Percentiles rank a stretch among this genome's conserved stretches.
These are phyloP conservation scores for Calonectria fujianensis DNA, from an alignment of 2,329 filamentous ascomycete genomes.

Conservation along the genomic window DNA sequence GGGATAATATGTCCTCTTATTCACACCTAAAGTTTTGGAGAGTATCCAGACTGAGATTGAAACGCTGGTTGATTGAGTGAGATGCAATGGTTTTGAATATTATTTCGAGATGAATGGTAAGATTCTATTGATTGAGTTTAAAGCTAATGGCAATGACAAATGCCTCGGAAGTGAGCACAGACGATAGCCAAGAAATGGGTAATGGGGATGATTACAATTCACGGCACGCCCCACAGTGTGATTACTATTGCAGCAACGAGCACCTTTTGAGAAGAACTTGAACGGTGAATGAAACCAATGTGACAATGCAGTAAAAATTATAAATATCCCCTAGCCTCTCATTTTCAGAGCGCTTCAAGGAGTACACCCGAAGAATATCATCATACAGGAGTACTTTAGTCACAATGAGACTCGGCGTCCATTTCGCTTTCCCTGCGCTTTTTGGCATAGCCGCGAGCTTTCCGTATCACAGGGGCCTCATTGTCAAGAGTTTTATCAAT, in stretches of 20 bases:
- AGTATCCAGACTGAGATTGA: background rate
- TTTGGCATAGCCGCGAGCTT: background rate
- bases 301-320: background rate
- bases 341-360: background rate
- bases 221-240: background rate
- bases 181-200: background rate
- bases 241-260: background rate
- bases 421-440: background rate
- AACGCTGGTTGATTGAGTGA: background rate
- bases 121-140: background rate
- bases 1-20: background rate
- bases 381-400: too few species aligned
- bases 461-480: background rate
- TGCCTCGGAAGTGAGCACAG: background rate
- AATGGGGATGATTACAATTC: background rate
- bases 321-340: background rate
- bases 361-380: too few species aligned
- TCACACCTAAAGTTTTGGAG: background rate
- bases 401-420: background rate
- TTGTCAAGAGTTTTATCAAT: slow-evolving; percentile 38
- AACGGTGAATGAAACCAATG: background rate
- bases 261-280: background rate
- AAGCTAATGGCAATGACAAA: background rate
- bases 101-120: background rate
- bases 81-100: background rate